Evolutionary conservation across 306 rosid genomes (phyloP).

Genomic region (Biancaea sappan): DNA sequence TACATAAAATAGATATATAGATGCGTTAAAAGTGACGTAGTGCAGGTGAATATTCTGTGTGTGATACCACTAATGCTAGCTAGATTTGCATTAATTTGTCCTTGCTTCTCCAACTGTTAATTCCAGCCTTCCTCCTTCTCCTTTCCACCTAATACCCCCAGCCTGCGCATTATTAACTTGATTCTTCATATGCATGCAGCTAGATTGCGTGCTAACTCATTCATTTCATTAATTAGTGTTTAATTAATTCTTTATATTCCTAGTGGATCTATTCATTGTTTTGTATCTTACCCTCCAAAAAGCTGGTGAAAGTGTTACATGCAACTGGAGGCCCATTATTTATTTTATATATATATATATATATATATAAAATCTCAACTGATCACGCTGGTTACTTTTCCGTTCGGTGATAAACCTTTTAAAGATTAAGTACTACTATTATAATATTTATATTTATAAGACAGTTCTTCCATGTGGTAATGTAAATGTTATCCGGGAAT

Average conservation of each 20-base stretch:
- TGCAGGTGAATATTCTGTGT: conserved; percentile 15
- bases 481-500: too few relatives aligned
- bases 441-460: too few relatives aligned
- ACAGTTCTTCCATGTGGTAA: too few relatives aligned
- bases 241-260: background rate
- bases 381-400: too few relatives aligned
- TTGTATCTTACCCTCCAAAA: background rate
- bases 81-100: background rate
- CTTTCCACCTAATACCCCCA: background rate
- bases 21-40: background rate
- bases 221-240: background rate
- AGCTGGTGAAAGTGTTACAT: background rate
- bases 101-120: background rate
- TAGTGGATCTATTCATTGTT: background rate
- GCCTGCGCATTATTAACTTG: background rate
- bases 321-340: background rate
- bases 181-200: background rate
- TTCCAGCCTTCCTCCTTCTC: conserved; percentile 6
- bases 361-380: too few relatives aligned
- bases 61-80: background rate
- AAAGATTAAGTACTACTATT: too few relatives aligned
- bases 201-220: too few relatives aligned
- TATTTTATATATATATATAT: too few relatives aligned
- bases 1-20: background rate
- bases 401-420: too few relatives aligned